These are phyloP conservation scores for Epichloe aotearoae DNA, from an alignment of 2,329 filamentous ascomycete genomes.

Conservation along the genomic window DNA sequence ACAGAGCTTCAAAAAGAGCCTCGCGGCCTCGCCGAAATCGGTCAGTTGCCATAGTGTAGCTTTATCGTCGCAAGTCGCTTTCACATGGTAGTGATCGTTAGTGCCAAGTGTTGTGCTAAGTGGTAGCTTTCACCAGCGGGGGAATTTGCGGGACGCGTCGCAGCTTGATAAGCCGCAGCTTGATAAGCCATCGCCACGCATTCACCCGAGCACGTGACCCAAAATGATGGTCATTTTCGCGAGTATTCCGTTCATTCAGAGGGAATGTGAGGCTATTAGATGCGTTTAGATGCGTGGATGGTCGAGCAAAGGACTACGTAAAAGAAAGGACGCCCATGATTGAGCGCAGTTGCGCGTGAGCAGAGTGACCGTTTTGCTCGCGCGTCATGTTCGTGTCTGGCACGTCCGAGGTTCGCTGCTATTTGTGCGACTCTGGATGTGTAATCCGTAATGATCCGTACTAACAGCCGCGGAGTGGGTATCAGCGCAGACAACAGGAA, in stretches of 20 bases:
- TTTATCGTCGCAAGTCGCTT: neutral
- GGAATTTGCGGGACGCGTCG: neutral
- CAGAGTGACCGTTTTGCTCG: neutral
- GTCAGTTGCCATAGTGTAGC: slow-evolving; percentile 20
- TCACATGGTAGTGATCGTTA: neutral
- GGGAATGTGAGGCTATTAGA: neutral
- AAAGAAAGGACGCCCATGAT: too few relatives aligned
- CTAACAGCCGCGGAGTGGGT: neutral
- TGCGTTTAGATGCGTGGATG: neutral
- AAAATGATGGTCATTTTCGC: neutral
- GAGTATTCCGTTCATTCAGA: neutral
- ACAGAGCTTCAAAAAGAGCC: slow-evolving; percentile 26
- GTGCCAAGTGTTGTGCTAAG: neutral
- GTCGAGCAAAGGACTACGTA: neutral
- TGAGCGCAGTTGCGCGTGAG: neutral
- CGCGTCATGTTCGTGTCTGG: neutral
- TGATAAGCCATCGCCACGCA: neutral
- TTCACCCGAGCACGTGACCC: neutral
- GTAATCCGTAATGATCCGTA: neutral
- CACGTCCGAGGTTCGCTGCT: neutral
- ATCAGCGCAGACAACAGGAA: neutral
- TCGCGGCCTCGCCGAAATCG: slow-evolving; percentile 27
- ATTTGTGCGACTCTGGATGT: neutral
- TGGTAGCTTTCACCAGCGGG: neutral
- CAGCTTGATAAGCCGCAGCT: neutral